Percentiles rank a stretch among this genome's conserved stretches.
Evolutionary conservation across 1,139 yeast species (phyloP).

Genomic region (Chernovozyma sophiae-reginae): DNA sequence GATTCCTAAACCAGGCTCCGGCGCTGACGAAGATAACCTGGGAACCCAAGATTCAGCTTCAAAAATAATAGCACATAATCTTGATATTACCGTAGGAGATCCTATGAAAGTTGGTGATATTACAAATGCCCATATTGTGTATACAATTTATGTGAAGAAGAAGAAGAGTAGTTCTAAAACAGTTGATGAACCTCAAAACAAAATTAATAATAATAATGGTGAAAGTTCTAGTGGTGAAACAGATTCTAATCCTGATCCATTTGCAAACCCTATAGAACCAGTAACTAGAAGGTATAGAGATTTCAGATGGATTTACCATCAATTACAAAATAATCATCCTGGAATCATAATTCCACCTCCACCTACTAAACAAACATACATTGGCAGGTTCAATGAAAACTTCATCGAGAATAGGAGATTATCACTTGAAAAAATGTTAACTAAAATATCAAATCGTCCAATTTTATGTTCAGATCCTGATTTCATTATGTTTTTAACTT

Average conservation of each 20-base stretch:
- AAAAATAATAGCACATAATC: constrained; percentile 15
- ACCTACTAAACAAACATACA: constrained; percentile 85
- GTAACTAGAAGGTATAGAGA: constrained; percentile 81
- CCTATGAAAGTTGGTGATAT: constrained; percentile 91
- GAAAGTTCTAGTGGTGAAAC: no score
- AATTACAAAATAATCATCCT: constrained; percentile 79
- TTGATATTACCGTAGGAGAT: constrained; percentile 78
- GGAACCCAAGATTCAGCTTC: constrained; percentile 1
- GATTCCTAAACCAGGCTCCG: constrained; percentile 5
- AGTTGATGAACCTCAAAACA: neutral
- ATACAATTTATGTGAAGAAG: constrained; percentile 64
- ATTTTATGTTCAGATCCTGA: constrained; percentile 67
- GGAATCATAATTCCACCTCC: constrained; percentile 95
- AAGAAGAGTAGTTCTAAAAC: constrained; percentile 14
- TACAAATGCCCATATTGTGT: constrained; percentile 84
- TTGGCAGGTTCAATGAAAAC: constrained; percentile 83
- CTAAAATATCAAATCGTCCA: constrained; percentile 56
- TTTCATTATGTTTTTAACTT: constrained; percentile 71
- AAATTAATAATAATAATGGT: no score
- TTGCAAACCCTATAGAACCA: constrained; percentile 28
- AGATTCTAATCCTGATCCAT: constrained; percentile 6
- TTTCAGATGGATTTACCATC: constrained; percentile 85
- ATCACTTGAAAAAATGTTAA: constrained; percentile 85
- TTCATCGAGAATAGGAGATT: constrained; percentile 83
- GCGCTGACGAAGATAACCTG: constrained; percentile 3